phyloP scores from a whole-genome alignment of 164 flowering plant genomes.

The Stephania yunnanensis region DNA sequence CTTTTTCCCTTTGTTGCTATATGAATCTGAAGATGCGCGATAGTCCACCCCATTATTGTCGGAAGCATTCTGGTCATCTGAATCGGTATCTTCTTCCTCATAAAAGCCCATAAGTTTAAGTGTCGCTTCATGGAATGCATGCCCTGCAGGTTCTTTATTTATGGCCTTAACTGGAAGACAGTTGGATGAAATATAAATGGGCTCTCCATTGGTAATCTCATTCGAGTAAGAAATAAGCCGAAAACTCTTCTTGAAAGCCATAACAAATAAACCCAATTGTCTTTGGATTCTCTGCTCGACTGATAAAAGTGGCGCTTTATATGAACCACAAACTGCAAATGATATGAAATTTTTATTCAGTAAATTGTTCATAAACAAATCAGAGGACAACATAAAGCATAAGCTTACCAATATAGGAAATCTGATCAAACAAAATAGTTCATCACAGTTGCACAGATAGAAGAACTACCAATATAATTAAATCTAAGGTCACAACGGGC shows the following conservation, averaged over 20 bases:
- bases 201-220: conserved; percentile 67
- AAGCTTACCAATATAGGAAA: neutral
- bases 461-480: too few relatives aligned
- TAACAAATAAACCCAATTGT: neutral
- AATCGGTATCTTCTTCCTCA: conserved; percentile 36
- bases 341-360: neutral
- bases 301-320: too few relatives aligned
- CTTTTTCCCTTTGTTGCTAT: conserved; percentile 80
- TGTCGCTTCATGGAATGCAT: conserved; percentile 70
- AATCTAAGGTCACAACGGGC: too few relatives aligned
- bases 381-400: neutral
- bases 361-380: neutral
- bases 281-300: too few relatives aligned
- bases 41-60: conserved; percentile 42
- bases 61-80: conserved; percentile 23
- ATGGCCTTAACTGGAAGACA: conserved; percentile 63
- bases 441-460: too few relatives aligned
- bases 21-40: conserved; percentile 61
- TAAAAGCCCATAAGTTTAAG: conserved; percentile 51
- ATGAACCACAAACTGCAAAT: too few relatives aligned
- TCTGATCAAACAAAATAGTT: too few relatives aligned
- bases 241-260: conserved; percentile 17
- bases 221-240: conserved; percentile 57
- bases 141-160: conserved; percentile 80
- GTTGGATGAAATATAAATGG: conserved; percentile 66